Base-by-base conservation (phyloP, 73 alveolate genomes). In the Tetrahymena thermophila region DNA sequence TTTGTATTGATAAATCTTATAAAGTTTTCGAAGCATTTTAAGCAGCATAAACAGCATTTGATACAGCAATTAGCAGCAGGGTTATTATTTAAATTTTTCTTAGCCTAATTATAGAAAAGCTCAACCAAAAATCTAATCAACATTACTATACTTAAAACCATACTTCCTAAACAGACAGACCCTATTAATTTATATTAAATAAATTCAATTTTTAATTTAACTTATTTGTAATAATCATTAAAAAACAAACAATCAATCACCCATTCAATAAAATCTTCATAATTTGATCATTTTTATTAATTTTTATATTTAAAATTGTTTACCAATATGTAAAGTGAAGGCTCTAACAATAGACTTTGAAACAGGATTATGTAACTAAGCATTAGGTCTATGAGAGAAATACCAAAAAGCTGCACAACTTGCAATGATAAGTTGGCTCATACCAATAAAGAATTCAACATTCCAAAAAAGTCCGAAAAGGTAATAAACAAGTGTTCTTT, bases 361-460 rank as follows among this genome's bases (percentile, higher is more conserved):
- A 10, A 98, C 96, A 34, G 97, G 85, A 35, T 98, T 98, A 43
- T 95, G 95, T 23, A 96, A 96, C 16, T 98, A 99, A 34, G 96
- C 98, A 99, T 97, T 44, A 97, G 99, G 97, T 97, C 96, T 13
- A 97, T 98, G 95, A 50, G 97, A 97, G 98, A 98, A 99, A 96
- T 99, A 99, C 99, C 99, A 99, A 34, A 97, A 96, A 21, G 98
- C 97, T 25, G 98, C 98, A 4, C 98, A 98, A 17, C 99, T 98
- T 17, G 99, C 99, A 25, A 98, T 96, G 21, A 99, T 97, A 93
- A 98, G 98, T 96, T 99, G 98, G 38, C 98, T 58, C 84, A 97
- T 93, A 6, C 98, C 98, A 85, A 98, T 96, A 35, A 97, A 55
- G 94, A 98, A 97, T 35, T 96, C 97, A 8, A 95, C 94, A 95